Percentiles rank a stretch among this genome's conserved stretches.
Evolutionary conservation across 1,139 yeast genomes (phyloP).

Genomic region (Debaryomyces robertsiae): DNA sequence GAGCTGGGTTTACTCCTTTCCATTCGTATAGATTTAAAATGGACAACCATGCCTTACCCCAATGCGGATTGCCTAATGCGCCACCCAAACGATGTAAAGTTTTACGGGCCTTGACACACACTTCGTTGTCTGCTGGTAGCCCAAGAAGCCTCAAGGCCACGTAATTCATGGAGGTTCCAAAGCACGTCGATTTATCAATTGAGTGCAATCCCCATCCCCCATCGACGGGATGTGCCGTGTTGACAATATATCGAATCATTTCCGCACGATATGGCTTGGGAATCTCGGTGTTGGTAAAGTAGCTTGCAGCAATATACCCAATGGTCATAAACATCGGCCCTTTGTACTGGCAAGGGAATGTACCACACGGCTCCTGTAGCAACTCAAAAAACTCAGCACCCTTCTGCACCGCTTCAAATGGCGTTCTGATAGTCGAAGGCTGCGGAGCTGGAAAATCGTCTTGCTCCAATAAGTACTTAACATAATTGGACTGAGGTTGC

Average conservation of each 20-base stretch:
- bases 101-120: slow-evolving; percentile 73
- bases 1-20: slow-evolving; percentile 98
- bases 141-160: slow-evolving; percentile 79
- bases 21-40: slow-evolving; percentile 80
- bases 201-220: slow-evolving; percentile 99
- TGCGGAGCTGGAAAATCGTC: slow-evolving; percentile 48
- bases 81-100: slow-evolving; percentile 81
- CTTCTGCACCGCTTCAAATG: slow-evolving; percentile 67
- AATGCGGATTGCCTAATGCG: slow-evolving; percentile 87
- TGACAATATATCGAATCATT: slow-evolving; percentile 79
- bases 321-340: slow-evolving; percentile 98
- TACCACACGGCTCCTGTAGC: slow-evolving; percentile 73
- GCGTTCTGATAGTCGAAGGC: slow-evolving; percentile 33
- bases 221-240: slow-evolving; percentile 93
- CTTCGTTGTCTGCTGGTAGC: slow-evolving; percentile 70
- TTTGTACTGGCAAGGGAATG: slow-evolving; percentile 88
- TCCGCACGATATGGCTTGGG: slow-evolving; percentile 69
- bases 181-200: slow-evolving; percentile 89
- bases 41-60: slow-evolving; percentile 96
- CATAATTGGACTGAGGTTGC: slow-evolving; percentile 59
- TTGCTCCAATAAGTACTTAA: slow-evolving; percentile 55
- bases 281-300: slow-evolving; percentile 68
- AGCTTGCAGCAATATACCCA: slow-evolving; percentile 78
- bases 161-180: slow-evolving; percentile 91
- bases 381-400: slow-evolving; percentile 72